Percentiles rank a stretch among this genome's conserved stretches.
Evolutionary conservation across 169 alveolate genomes (phyloP).

Genomic region (Cryptosporidium canis): DNA sequence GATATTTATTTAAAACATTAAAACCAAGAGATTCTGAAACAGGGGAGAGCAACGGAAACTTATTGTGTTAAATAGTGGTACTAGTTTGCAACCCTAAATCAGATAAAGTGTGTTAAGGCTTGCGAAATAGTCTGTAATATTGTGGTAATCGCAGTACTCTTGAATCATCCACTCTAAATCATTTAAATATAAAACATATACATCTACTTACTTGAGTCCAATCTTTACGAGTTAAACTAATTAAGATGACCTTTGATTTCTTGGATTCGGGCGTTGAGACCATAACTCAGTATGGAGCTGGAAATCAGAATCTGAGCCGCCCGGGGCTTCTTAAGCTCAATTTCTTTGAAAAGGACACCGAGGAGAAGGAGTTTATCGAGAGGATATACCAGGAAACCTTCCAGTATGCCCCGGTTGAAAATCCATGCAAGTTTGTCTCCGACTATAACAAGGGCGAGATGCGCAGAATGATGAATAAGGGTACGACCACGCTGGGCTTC

Average conservation of each 20-base stretch:
- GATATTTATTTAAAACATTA: neutral
- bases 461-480: conserved; percentile 82
- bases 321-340: neutral
- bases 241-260: conserved; percentile 5
- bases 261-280: conserved; percentile 1
- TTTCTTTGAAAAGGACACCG: neutral
- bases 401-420: conserved; percentile 14
- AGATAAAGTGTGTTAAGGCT: neutral
- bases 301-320: neutral
- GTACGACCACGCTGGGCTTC: conserved; percentile 98
- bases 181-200: neutral
- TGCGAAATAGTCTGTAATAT: neutral
- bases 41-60: neutral
- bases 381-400: conserved; percentile 14
- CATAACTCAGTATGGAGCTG: neutral
- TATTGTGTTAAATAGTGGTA: neutral
- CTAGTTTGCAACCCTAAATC: neutral
- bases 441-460: conserved; percentile 44
- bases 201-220: neutral
- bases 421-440: conserved; percentile 43
- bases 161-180: neutral
- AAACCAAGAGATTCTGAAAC: neutral
- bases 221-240: neutral
- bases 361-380: conserved; percentile 45
- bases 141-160: neutral